phyloP scores from a whole-genome alignment of 768 basidiomycete genomes.

The Tricholoma terreum region DNA sequence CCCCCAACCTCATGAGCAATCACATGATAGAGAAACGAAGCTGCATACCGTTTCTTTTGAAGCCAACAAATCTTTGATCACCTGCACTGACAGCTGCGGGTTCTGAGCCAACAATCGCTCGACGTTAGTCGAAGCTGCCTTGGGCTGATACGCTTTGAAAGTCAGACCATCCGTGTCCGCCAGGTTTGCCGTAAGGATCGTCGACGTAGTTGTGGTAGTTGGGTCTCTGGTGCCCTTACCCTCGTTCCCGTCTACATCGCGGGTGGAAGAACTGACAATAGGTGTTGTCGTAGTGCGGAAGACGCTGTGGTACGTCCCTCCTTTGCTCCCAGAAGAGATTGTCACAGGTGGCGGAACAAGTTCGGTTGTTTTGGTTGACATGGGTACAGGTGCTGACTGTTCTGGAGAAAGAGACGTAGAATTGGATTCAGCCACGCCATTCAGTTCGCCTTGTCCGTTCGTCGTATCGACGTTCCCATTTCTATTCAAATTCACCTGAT shows the following conservation, averaged over 20 bases:
- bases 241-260: not conserved
- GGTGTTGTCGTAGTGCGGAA: slow-evolving; percentile 6
- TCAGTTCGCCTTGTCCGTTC: not conserved
- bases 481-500: not conserved
- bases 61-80: slow-evolving; percentile 13
- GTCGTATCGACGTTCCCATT: not conserved
- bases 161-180: not conserved
- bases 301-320: slow-evolving; percentile 9
- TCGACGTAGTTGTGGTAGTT: not conserved
- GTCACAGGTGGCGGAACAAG: not conserved
- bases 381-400: not conserved
- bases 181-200: not conserved
- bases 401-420: not conserved
- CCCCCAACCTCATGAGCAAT: not conserved
- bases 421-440: not conserved
- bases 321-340: not conserved
- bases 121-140: slow-evolving; percentile 5
- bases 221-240: not conserved
- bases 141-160: slow-evolving; percentile 14
- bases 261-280: not conserved
- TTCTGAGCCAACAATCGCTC: slow-evolving; percentile 13
- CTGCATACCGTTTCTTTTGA: not conserved
- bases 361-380: not conserved
- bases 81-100: slow-evolving; percentile 16
- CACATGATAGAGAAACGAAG: not conserved